phyloP scores from a whole-genome alignment of 2,329 filamentous ascomycete genomes.

The Fusarium virguliforme region DNA sequence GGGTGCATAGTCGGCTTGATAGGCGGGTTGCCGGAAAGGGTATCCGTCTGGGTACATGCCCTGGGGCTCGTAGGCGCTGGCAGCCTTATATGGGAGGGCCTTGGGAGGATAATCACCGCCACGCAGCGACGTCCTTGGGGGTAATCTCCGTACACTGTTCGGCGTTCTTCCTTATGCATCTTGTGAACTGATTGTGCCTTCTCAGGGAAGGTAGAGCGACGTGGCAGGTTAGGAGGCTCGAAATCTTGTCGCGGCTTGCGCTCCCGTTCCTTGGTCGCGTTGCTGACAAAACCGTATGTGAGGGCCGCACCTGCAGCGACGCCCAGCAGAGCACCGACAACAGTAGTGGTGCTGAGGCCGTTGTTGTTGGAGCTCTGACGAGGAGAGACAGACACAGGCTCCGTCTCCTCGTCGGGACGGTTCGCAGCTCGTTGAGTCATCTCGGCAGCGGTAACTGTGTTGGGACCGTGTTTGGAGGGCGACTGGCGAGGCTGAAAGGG shows the following conservation, averaged over 20 bases:
- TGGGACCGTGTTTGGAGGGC: constrained; percentile 40
- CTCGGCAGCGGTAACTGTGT: constrained; percentile 44
- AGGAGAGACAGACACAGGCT: constrained; percentile 47
- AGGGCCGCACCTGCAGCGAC: constrained; percentile 78
- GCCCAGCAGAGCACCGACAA: constrained; percentile 84
- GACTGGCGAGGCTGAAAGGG: constrained; percentile 44
- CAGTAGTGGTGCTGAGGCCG: constrained; percentile 71
- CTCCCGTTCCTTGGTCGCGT: constrained; percentile 65
- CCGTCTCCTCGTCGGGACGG: constrained; percentile 39
- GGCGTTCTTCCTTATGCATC: constrained; percentile 42
- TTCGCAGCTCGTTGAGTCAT: constrained; percentile 47
- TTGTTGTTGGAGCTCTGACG: constrained; percentile 57
- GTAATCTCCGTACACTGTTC: constrained; percentile 41
- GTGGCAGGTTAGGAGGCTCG: constrained; percentile 59
- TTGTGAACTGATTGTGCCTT: constrained; percentile 54
- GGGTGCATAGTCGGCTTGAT: constrained; percentile 40
- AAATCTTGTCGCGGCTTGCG: constrained; percentile 60
- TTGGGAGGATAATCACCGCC: constrained; percentile 37
- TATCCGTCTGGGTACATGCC: constrained; percentile 47
- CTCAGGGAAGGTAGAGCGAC: constrained; percentile 65
- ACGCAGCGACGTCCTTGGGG: constrained; percentile 36
- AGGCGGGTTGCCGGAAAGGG: constrained; percentile 41
- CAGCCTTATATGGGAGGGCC: constrained; percentile 41
- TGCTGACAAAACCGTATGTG: constrained; percentile 77
- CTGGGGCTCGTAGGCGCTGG: constrained; percentile 42